These are phyloP conservation scores for Austroboletus eburneus DNA, from an alignment of 768 basidiomycete species.

Conservation along the genomic window DNA sequence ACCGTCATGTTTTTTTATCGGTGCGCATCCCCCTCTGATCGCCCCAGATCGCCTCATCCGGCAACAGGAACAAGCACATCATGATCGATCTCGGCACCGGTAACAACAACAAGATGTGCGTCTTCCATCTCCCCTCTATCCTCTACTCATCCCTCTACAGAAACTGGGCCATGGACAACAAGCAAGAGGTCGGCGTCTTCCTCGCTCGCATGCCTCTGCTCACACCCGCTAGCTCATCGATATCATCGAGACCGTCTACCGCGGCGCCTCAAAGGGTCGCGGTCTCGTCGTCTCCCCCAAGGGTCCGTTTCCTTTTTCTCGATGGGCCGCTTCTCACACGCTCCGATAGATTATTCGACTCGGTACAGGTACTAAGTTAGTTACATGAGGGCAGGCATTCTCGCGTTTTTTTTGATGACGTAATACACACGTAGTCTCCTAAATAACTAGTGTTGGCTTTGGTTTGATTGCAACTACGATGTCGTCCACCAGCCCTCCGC, in stretches of 20 bases:
- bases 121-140: slow-evolving; percentile 2
- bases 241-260: slow-evolving; percentile 96
- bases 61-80: slow-evolving; percentile 89
- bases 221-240: slow-evolving; percentile 74
- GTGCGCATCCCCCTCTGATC: slow-evolving; percentile 40
- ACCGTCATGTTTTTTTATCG: slow-evolving; percentile 99
- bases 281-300: slow-evolving; percentile 97
- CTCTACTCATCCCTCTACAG: slow-evolving; percentile 36
- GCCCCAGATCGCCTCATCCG: neutral
- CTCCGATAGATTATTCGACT: slow-evolving; percentile 67
- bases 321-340: neutral
- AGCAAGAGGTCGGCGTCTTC: slow-evolving; percentile 73
- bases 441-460: no score
- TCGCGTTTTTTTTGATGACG: no score
- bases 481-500: no score
- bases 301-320: slow-evolving; percentile 45
- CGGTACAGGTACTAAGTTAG: slow-evolving; percentile 74
- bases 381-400: no score
- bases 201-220: neutral
- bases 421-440: no score
- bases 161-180: slow-evolving; percentile 99
- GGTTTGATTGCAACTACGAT: no score
- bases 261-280: slow-evolving; percentile 95
- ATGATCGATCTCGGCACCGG: slow-evolving; percentile 99
- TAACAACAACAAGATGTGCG: slow-evolving; percentile 99